Conservation (phyloP, 139 green algal species). For the Mesotaenium endlicherianum region DNA sequence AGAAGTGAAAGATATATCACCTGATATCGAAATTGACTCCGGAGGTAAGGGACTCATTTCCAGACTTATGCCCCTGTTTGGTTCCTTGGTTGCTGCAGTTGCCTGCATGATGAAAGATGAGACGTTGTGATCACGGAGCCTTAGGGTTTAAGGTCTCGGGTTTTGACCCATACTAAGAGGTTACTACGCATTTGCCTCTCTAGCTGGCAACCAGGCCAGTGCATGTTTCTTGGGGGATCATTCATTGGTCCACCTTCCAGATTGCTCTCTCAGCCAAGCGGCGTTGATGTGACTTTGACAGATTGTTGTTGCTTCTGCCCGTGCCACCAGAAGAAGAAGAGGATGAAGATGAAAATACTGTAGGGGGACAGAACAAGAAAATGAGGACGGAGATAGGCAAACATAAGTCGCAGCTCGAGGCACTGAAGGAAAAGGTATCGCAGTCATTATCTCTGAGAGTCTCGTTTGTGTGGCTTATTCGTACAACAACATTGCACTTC, state of each 20-base stretch:
- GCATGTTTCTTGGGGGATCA: neutral
- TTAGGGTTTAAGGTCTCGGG: too few species aligned
- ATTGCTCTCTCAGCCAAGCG: neutral
- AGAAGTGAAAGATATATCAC: neutral
- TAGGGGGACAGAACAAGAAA: conserved; percentile 36
- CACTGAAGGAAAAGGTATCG: conserved; percentile 60
- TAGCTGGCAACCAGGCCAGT: neutral
- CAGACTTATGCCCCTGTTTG: too few species aligned
- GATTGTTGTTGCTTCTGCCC: neutral
- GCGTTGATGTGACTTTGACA: neutral
- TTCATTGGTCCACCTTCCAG: neutral
- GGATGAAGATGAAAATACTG: conserved; percentile 27
- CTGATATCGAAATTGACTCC: neutral
- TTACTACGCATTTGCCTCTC: too few species aligned
- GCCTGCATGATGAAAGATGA: too few species aligned
- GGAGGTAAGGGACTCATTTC: too few species aligned
- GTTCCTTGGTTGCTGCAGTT: too few species aligned
- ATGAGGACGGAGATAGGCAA: conserved; percentile 23
- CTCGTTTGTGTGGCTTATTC: neutral
- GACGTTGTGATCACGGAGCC: too few species aligned
- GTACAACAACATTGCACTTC: neutral
- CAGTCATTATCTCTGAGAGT: neutral
- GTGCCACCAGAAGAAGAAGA: conserved; percentile 26
- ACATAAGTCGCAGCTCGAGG: conserved; percentile 79
- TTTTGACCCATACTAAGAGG: too few species aligned